phyloP scores from a whole-genome alignment of 352 stramenopile species.

The Peronosclerospora sorghi region DNA sequence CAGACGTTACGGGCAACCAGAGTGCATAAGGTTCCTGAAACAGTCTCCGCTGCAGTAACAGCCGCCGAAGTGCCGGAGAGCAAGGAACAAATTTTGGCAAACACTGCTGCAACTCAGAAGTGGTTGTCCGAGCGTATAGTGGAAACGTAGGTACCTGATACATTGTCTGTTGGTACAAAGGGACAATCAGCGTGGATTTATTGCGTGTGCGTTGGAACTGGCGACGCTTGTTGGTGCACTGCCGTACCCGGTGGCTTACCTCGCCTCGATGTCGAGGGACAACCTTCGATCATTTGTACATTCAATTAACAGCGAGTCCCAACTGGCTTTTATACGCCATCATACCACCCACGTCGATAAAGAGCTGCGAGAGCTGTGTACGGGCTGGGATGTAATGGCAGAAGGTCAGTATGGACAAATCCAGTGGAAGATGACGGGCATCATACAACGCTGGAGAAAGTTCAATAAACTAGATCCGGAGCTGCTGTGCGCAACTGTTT shows the following conservation, averaged over 20 bases:
- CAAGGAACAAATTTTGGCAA: too few relatives aligned
- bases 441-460: too few relatives aligned
- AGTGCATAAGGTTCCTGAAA: not conserved
- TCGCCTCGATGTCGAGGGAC: too few relatives aligned
- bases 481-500: too few relatives aligned
- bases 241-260: too few relatives aligned
- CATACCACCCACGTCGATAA: not conserved
- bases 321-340: not conserved
- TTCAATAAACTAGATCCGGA: too few relatives aligned
- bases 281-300: not conserved
- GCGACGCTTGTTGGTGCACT: too few relatives aligned
- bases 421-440: not conserved
- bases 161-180: too few relatives aligned
- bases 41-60: not conserved
- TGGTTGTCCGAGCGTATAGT: not conserved
- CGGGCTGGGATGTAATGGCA: not conserved
- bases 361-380: too few relatives aligned
- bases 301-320: not conserved
- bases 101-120: too few relatives aligned
- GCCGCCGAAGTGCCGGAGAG: not conserved
- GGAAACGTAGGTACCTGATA: not conserved
- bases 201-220: too few relatives aligned
- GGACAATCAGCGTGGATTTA: not conserved
- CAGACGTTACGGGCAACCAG: too few relatives aligned
- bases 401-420: not conserved